Base-by-base conservation (phyloP, 768 basidiomycete species). In the Cystobasidium onofrii region DNA sequence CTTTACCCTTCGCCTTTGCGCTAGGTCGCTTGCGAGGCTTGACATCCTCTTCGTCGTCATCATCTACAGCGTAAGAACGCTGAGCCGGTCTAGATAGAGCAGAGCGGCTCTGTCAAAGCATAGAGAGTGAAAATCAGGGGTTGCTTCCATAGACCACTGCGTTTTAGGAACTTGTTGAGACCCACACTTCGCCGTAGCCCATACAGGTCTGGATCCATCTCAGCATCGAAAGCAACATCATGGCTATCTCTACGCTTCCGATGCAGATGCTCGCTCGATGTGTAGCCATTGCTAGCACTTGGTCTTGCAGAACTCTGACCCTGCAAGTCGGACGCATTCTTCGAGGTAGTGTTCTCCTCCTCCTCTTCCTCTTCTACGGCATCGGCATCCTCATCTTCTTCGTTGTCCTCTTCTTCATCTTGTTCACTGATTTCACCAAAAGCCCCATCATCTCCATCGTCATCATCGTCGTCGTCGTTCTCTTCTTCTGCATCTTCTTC, bases 131-230 rank as follows among this genome's bases (percentile, higher is more conserved):
- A 57, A 2, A 60, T 39, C 31, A 61, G n/a, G 6, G 36, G 13
- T 44, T n/a, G 62, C 39, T 6, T 6, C 39, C 39, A 63, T 9
- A 25, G 17, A 52, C 29, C 23, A 36, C 10, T 33, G 39, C 17
- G 50, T n/a, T 9, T 20, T 54, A 2, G 25, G 9, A 36, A n/a
- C 27, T 13, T 31, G 4, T 17, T 29, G 15, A 23, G 17, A 66
- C 75, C 39, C 41, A 75, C 75, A 27, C 74, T 75, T 1, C 75
- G 41, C 60, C 75, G 29, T 34, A 75, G 36, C 20, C 75, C 75
- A 64, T 75, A 75, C 17, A 75, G 41, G 18, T 75, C 75, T 10
- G 75, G 73, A 41, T 75, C 64, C 23, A 73, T 33, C 41, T 64
- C 70, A 25, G 62, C 60, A 33, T 63, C 73, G 20, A 75, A 43